Percentiles rank a stretch among this genome's conserved stretches.
Conservation (phyloP, 768 basidiomycete genomes). For the Suillus variegatus region DNA sequence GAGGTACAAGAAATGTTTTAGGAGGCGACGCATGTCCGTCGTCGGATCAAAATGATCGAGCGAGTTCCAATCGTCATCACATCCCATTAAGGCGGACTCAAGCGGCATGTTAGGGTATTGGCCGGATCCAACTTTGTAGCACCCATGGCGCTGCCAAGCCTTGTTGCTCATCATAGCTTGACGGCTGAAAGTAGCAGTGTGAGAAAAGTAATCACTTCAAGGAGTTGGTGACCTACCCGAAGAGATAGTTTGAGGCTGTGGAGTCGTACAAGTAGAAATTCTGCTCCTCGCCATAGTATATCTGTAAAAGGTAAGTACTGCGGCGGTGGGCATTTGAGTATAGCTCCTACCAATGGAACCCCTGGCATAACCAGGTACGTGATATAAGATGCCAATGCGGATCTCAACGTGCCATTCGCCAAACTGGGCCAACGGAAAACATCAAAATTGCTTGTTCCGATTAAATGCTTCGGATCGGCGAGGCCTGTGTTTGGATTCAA, state of each 20-base stretch:
- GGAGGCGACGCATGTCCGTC: conserved; percentile 69
- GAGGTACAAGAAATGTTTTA: conserved; percentile 71
- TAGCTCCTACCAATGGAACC: conserved; percentile 59
- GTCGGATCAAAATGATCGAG: conserved; percentile 96
- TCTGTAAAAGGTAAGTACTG: conserved; percentile 34
- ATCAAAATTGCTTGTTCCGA: conserved; percentile 92
- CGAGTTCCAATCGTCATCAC: conserved; percentile 88
- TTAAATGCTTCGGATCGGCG: conserved; percentile 83
- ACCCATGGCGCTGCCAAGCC: conserved; percentile 94
- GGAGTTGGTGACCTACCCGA: conserved; percentile 54
- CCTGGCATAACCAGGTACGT: conserved; percentile 84
- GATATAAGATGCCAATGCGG: conserved; percentile 77
- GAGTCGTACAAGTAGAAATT: conserved; percentile 87
- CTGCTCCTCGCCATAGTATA: conserved; percentile 93
- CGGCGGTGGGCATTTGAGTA: too few species aligned
- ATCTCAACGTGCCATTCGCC: conserved; percentile 78
- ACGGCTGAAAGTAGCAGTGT: conserved; percentile 51
- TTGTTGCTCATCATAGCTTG: conserved; percentile 85
- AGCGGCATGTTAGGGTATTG: conserved; percentile 96
- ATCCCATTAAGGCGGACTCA: conserved; percentile 76
- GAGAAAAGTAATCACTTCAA: conserved; percentile 5
- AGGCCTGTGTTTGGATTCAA: conserved; percentile 64
- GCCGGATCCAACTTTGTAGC: conserved; percentile 84
- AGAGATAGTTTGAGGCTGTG: conserved; percentile 87
- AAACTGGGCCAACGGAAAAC: conserved; percentile 92